Conservation (phyloP, 768 basidiomycete species). For the Tricholoma terreum region DNA sequence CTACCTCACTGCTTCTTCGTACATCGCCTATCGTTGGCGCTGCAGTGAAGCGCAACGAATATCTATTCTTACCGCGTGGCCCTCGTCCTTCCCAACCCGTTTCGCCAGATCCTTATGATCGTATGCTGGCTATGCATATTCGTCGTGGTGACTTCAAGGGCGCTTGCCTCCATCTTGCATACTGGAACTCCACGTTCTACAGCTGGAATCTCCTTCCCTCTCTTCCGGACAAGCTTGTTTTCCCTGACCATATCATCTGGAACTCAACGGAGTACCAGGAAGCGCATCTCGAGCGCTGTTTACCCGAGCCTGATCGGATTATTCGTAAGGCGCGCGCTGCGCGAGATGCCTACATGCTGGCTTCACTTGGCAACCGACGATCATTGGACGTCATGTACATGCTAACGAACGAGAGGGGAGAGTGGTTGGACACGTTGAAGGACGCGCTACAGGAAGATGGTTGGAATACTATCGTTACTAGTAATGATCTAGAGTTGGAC, state of each 20-base stretch:
- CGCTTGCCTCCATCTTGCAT: conserved; percentile 29
- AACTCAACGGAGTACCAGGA: conserved; percentile 22
- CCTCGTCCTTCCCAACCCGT: conserved; percentile 25
- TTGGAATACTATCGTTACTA: conserved; percentile 32
- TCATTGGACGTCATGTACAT: conserved; percentile 32
- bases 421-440: conserved; percentile 31
- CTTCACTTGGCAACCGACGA: conserved; percentile 10
- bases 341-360: conserved; percentile 18
- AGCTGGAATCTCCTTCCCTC: conserved; percentile 35
- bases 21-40: conserved; percentile 35
- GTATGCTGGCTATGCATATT: conserved; percentile 38
- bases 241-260: conserved; percentile 20
- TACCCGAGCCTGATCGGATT: conserved; percentile 28
- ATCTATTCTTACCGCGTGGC: conserved; percentile 31
- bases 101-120: conserved; percentile 31
- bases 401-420: conserved; percentile 36
- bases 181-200: conserved; percentile 31
- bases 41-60: conserved; percentile 34
- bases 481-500: conserved; percentile 30
- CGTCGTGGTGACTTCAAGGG: conserved; percentile 37
- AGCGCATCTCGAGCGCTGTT: conserved; percentile 30
- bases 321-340: conserved; percentile 18
- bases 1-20: conserved; percentile 28
- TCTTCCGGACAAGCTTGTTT: conserved; percentile 30
- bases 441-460: conserved; percentile 24